Evolutionary conservation across 2,329 filamentous ascomycete genomes (phyloP).

Genomic region (Aspergillus pseudoviridinutans): DNA sequence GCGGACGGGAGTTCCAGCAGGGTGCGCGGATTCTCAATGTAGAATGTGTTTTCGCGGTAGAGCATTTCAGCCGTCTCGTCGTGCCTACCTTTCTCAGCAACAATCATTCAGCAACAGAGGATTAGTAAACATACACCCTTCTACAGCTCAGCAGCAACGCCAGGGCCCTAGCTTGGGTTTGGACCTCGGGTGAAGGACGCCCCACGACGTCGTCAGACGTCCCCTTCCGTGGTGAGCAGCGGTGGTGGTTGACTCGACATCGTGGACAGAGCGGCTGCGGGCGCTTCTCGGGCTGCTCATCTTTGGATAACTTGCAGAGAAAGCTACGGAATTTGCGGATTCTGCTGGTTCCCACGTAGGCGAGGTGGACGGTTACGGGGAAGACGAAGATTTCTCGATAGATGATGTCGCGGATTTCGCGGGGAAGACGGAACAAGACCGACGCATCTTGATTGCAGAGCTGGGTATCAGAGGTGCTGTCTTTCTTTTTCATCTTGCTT

Average conservation of each 20-base stretch:
- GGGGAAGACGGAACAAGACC: constrained; percentile 1
- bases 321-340: constrained; percentile 1
- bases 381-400: not conserved
- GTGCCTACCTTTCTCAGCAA: not conserved
- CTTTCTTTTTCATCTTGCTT: no score
- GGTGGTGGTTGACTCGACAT: no score
- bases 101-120: no score
- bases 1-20: not conserved
- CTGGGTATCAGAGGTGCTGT: no score
- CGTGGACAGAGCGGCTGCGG: not conserved
- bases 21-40: constrained; percentile 3
- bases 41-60: constrained; percentile 2
- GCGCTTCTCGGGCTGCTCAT: not conserved
- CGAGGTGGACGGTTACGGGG: not conserved
- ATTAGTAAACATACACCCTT: no score
- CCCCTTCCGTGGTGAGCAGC: no score
- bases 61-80: not conserved
- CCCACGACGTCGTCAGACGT: no score
- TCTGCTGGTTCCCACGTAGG: not conserved
- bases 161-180: no score
- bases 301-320: not conserved
- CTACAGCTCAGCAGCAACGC: no score
- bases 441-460: not conserved
- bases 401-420: constrained; percentile 1
- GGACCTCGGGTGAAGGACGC: no score